Evolutionary conservation across 2,329 filamentous ascomycete species (phyloP), one percentile per base, ranked within the genome.

Genomic region (Colletotrichum acutatum): DNA sequence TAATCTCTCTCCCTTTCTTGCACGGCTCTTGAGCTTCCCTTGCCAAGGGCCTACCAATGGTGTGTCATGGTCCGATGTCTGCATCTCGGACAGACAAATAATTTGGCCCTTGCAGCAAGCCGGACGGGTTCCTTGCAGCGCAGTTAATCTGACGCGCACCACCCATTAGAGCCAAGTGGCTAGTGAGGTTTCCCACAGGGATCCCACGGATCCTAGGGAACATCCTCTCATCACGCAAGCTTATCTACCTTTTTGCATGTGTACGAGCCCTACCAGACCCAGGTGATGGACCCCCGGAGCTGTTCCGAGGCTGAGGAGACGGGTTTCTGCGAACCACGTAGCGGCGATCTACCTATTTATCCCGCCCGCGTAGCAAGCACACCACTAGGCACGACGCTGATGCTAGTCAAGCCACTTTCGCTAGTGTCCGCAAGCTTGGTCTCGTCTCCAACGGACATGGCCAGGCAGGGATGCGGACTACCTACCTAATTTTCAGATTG

Each of bases 361-460:
- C 49, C 42, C 42, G 42, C 42, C 26, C 46, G 46, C 46, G 30
- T 7, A n/a, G 62, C 70, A 58, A 19, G 63, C 42, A 42, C 6
- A 42, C 37, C 37, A 49, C 42, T 49, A 9, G 19, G 42, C 42
- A 49, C 42, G 22, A 70, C 66, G 71, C 56, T 61, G 56, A 56
- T 57, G 56, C 71, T 71, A 73, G 61, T 32, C 32, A 73, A 71
- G 71, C 71, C 71, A 73, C 57, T 26, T 71, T 73, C 71, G 60
- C 56, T 73, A 73, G 71, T 58, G 60, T 71, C 60, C 66, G 66
- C 66, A 53, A 42, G 60, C 60, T 56, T 66, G 53, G 34, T 60
- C 56, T 65, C 26, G 60, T 66, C n/a, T 19, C 34, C 59, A 60
- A 14, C n/a, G 28, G 62, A 56, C 49, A n/a, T 28, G 52, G 14